A percentile compares a stretch with the other conserved stretches of the same genome.
phyloP scores from a whole-genome alignment of 768 basidiomycete genomes.

The Pleurotus citrinopileatus region DNA sequence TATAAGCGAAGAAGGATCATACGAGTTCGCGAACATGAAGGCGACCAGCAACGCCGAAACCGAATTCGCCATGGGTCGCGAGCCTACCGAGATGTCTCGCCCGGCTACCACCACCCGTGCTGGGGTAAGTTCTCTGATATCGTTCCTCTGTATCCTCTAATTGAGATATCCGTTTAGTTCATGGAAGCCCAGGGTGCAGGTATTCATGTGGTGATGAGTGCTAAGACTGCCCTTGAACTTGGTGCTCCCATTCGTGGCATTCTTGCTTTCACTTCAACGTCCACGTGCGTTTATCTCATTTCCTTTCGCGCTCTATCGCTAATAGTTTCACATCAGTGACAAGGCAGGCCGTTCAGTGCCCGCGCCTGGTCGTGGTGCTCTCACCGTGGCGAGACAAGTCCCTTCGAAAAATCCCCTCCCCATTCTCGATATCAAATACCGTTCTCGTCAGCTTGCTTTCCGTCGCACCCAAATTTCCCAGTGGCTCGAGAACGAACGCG shows the following conservation, averaged over 20 bases:
- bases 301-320: neutral
- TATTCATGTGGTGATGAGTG: slow-evolving; percentile 96
- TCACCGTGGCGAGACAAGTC: slow-evolving; percentile 85
- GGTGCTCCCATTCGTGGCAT: slow-evolving; percentile 93
- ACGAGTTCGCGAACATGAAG: slow-evolving; percentile 99
- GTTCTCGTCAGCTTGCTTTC: slow-evolving; percentile 92
- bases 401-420: slow-evolving; percentile 75
- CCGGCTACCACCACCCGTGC: slow-evolving; percentile 95
- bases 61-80: slow-evolving; percentile 98
- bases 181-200: slow-evolving; percentile 98
- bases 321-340: slow-evolving; percentile 53
- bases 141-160: slow-evolving; percentile 9
- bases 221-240: slow-evolving; percentile 92
- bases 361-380: slow-evolving; percentile 91
- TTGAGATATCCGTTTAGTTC: slow-evolving; percentile 47
- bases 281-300: slow-evolving; percentile 65
- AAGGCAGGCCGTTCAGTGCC: slow-evolving; percentile 98
- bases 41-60: slow-evolving; percentile 96
- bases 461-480: slow-evolving; percentile 92
- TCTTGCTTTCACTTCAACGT: slow-evolving; percentile 94
- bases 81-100: slow-evolving; percentile 98
- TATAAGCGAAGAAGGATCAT: slow-evolving; percentile 96
- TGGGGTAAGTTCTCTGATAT: slow-evolving; percentile 57
- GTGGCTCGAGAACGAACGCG: slow-evolving; percentile 90
- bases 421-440: slow-evolving; percentile 83